A percentile compares a stretch with the other conserved stretches of the same genome.
phyloP scores from a whole-genome alignment of 305 asterid genomes.

The Coffea humblotiana region DNA sequence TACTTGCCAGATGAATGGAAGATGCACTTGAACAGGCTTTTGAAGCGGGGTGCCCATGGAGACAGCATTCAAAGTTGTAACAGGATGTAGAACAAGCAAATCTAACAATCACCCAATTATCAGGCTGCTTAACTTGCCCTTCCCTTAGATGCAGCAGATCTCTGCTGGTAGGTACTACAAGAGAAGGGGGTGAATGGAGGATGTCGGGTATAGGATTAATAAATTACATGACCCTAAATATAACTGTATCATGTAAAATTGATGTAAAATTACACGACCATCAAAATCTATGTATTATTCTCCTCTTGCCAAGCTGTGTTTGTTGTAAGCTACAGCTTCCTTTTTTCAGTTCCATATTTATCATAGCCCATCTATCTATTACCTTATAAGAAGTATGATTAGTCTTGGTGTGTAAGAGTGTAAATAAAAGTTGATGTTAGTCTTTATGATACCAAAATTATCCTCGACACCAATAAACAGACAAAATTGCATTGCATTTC shows the following conservation, averaged over 20 bases:
- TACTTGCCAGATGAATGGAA: conserved; percentile 88
- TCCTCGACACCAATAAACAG: no score
- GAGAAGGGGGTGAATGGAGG: background rate
- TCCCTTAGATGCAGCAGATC: background rate
- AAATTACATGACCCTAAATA: background rate
- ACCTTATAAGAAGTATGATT: no score
- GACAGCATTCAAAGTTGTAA: conserved; percentile 70
- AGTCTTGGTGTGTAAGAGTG: no score
- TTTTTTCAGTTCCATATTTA: conserved; percentile 2
- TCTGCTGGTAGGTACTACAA: background rate
- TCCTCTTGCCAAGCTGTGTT: conserved; percentile 7
- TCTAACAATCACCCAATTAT: conserved; percentile 9
- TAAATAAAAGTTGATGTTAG: no score
- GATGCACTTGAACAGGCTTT: conserved; percentile 96
- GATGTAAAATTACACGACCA: background rate
- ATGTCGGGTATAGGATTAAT: conserved; percentile 13
- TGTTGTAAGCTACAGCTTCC: conserved; percentile 16
- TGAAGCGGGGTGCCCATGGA: conserved; percentile 98
- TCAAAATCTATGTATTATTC: conserved; percentile 15
- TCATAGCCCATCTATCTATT: background rate
- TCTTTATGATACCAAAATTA: no score
- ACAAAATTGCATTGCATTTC: no score
- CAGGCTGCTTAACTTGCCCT: conserved; percentile 4
- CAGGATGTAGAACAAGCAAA: background rate
- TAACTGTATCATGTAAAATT: background rate